Base-by-base conservation (phyloP, 306 rosid species). In the Dryas octopetala region DNA sequence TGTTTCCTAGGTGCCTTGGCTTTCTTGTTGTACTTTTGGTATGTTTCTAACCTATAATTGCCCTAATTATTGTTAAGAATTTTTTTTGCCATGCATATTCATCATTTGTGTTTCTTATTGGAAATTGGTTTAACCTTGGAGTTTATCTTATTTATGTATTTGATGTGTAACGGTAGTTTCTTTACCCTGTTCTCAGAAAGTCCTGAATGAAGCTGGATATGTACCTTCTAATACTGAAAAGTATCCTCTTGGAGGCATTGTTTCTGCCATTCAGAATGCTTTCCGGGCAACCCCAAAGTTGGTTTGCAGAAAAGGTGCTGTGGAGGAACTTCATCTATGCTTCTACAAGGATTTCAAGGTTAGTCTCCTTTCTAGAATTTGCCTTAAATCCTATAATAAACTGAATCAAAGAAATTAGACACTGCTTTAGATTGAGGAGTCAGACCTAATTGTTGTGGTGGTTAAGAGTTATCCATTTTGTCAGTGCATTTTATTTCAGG, bases 331-430 rank as follows among this genome's bases (percentile, higher is more conserved):
- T 73, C 79, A 66, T 47, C 70, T 95, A 26, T 95, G 99, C 91
- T 95, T 95, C 85, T 90, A 88, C 84, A 95, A 92, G 83, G 93
- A 92, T 68, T 89, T 95, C 74, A 79, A 83, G 98, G 99, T 95
- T 79, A 7, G 73, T 49, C 65, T 86, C 70, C 9, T 68, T 17
- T 61, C 63, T 70, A 44, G 23, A 79, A 45, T 44, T 63, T 28
- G 51, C 51, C 57, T 51, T 15, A 43, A 38, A 62, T 62, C 79
- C 47, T 64, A 55, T 66, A 44, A 41, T 51, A 76, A 74, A 60
- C 74, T 60, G 62, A 66, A 47, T 49, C 58, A 57, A 32, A 38
- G 47, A 32, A 1, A 26, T 17, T 52, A 11, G 17, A 26, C 40
- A 43, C 66, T 23, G 7, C 4, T 49, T 58, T 64, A 71, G 52